A percentile compares a stretch with the other conserved stretches of the same genome.
Conservation (phyloP, 371 early-diverging fungal species). For the Zychaea mexicana region DNA sequence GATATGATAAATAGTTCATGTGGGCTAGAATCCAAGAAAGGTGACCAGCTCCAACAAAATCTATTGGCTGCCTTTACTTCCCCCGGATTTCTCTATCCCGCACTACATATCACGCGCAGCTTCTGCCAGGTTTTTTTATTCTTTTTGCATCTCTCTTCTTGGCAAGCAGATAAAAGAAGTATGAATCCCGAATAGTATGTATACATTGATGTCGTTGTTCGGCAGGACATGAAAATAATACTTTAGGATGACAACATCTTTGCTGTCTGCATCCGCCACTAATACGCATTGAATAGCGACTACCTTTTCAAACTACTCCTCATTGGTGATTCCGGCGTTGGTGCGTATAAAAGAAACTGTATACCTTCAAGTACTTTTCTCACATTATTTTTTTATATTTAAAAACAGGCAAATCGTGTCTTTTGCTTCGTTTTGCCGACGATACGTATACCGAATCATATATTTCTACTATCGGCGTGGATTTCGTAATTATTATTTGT, state of each 20-base stretch:
- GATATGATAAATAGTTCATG: too few relatives aligned
- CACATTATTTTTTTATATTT: not conserved
- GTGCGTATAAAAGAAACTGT: constrained; percentile 29
- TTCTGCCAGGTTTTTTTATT: not conserved
- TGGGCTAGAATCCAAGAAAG: too few relatives aligned
- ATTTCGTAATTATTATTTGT: constrained; percentile 66
- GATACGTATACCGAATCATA: constrained; percentile 98
- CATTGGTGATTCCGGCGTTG: constrained; percentile 99
- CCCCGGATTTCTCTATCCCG: not conserved
- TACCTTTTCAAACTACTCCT: constrained; percentile 99
- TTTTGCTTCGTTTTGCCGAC: constrained; percentile 98
- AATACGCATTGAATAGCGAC: constrained; percentile 61
- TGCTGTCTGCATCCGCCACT: not conserved
- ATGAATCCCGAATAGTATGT: constrained; percentile 51
- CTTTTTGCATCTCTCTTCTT: not conserved
- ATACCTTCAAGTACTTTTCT: not conserved
- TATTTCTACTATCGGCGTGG: constrained; percentile 99
- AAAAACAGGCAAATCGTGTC: constrained; percentile 92
- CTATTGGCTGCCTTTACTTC: not conserved
- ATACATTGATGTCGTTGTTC: not conserved
- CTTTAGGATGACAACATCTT: not conserved
- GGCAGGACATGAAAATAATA: too few relatives aligned
- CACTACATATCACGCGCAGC: not conserved
- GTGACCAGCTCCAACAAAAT: too few relatives aligned
- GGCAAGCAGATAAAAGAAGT: not conserved